These are phyloP conservation scores for Aspergillus bridgeri DNA, from an alignment of 495 filamentous ascomycete genomes.

Conservation along the genomic window DNA sequence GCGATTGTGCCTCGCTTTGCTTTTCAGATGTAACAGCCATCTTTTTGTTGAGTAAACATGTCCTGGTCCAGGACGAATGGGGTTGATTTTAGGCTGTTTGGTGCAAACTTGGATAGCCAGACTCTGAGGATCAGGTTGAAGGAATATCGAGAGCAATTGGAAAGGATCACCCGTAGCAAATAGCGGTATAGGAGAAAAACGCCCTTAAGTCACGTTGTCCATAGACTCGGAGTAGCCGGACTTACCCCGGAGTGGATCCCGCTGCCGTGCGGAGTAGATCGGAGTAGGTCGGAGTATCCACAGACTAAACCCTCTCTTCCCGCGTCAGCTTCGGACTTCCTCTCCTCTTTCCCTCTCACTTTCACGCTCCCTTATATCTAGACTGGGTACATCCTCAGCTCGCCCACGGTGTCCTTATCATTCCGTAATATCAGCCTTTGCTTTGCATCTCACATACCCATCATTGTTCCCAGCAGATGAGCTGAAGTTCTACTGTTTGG, in stretches of 20 bases:
- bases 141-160: neutral
- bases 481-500: neutral
- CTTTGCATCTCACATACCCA: neutral
- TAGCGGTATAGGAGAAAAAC: neutral
- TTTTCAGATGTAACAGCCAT: neutral
- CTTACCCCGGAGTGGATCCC: neutral
- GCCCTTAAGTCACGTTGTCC: neutral
- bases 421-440: neutral
- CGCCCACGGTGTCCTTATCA: neutral
- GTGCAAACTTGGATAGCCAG: neutral
- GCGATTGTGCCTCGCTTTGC: neutral
- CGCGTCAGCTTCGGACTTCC: neutral
- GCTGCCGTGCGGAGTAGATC: neutral
- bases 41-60: neutral
- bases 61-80: neutral
- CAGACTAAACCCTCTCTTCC: neutral
- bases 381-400: neutral
- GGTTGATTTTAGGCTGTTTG: neutral
- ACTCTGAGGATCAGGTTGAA: neutral
- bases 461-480: neutral
- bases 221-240: neutral
- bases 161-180: neutral
- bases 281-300: neutral
- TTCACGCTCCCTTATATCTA: neutral
- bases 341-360: neutral